A percentile compares a stretch with the other conserved stretches of the same genome.
phyloP scores from a whole-genome alignment of 495 filamentous ascomycete species.

The Aspergillus baeticus region DNA sequence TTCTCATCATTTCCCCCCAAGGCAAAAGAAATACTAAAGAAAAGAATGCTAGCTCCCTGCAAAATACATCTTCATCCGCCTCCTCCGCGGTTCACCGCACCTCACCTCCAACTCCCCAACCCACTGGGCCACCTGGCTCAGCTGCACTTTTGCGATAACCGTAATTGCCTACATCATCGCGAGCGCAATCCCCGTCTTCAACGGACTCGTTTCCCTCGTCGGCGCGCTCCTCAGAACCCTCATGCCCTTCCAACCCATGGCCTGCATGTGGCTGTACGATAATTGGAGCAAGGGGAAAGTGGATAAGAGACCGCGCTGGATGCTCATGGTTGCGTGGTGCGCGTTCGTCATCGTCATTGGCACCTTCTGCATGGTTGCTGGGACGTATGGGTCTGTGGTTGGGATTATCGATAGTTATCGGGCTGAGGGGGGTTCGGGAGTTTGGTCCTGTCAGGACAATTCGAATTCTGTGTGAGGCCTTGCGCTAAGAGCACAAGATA shows the following conservation, averaged over 20 bases:
- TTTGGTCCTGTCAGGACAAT: slow-evolving; percentile 39
- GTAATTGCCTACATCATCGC: slow-evolving; percentile 67
- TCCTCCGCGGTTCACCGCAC: slow-evolving; percentile 53
- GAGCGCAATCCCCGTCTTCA: slow-evolving; percentile 69
- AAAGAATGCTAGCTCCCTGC: slow-evolving; percentile 25
- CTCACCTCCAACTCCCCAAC: slow-evolving; percentile 56
- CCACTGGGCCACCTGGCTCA: slow-evolving; percentile 59
- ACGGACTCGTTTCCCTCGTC: slow-evolving; percentile 57
- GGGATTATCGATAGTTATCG: slow-evolving; percentile 52
- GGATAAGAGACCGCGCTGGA: slow-evolving; percentile 28
- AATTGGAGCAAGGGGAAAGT: slow-evolving; percentile 34
- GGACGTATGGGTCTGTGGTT: slow-evolving; percentile 57
- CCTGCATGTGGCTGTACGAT: slow-evolving; percentile 46
- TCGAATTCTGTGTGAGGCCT: slow-evolving; percentile 22
- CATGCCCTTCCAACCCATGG: slow-evolving; percentile 46
- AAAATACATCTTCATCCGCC: slow-evolving; percentile 62
- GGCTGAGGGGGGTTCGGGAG: slow-evolving; percentile 22
- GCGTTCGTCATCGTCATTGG: slow-evolving; percentile 33
- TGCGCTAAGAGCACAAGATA: too few relatives aligned
- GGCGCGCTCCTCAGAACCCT: slow-evolving; percentile 56
- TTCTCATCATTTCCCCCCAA: slow-evolving; percentile 29
- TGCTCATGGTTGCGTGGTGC: slow-evolving; percentile 29
- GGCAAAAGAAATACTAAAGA: background rate
- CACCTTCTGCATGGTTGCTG: slow-evolving; percentile 51
- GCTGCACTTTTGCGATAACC: slow-evolving; percentile 53